Conservation (phyloP, 2,329 filamentous ascomycete species). For the Lasiodiplodia citricola region DNA sequence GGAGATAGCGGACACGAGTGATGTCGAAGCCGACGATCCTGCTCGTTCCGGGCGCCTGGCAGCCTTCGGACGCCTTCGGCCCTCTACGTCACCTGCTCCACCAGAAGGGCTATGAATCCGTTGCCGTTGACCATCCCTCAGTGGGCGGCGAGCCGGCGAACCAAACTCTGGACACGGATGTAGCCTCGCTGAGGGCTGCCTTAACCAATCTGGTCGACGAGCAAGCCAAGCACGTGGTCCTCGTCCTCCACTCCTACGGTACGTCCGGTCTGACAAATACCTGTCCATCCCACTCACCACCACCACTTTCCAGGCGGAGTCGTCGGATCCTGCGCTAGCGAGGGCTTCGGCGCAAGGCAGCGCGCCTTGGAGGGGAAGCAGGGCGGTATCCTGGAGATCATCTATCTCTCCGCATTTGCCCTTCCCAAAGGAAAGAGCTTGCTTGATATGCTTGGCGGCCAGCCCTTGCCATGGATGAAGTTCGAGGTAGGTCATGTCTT, state of each 20-base stretch:
- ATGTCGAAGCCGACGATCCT: constrained; percentile 17
- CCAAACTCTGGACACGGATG: constrained; percentile 19
- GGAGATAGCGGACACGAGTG: not conserved
- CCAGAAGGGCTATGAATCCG: constrained; percentile 16
- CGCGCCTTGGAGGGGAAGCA: constrained; percentile 5
- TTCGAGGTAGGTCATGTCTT: not conserved
- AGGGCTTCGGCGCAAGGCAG: constrained; percentile 18
- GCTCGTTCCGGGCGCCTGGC: constrained; percentile 21
- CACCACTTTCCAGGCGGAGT: constrained; percentile 4
- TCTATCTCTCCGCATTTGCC: constrained; percentile 21
- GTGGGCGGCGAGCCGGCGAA: constrained; percentile 12
- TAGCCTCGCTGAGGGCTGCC: not conserved
- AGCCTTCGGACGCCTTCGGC: constrained; percentile 14
- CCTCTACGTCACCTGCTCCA: constrained; percentile 1
- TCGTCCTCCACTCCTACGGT: constrained; percentile 23
- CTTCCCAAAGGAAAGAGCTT: constrained; percentile 21
- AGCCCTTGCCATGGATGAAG: constrained; percentile 20
- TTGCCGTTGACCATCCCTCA: constrained; percentile 22
- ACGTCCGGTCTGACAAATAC: not conserved
- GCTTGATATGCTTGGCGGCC: constrained; percentile 20
- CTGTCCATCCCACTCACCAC: not conserved
- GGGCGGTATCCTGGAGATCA: constrained; percentile 17
- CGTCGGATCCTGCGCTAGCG: constrained; percentile 22
- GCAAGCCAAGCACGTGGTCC: constrained; percentile 14
- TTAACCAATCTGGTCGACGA: constrained; percentile 5